Conservation (phyloP, 2,329 filamentous ascomycete species). For the Arthrobotrys pseudoclavata region DNA sequence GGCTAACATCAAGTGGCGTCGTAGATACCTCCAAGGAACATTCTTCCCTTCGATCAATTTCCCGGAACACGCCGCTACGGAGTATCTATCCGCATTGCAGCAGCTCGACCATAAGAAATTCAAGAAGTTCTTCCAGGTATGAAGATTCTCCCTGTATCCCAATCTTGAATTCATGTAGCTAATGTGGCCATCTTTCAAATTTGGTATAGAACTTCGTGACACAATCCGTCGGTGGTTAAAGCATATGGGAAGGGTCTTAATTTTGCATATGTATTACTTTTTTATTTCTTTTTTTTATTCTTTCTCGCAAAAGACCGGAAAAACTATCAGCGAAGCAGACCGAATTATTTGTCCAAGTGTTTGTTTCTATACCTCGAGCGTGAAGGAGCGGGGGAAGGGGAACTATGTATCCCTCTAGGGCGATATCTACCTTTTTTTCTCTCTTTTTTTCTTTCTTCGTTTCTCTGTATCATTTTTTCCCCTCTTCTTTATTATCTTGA, state of each 20-base stretch:
- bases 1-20: not conserved
- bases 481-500: not conserved
- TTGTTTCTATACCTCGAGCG: conserved; percentile 5
- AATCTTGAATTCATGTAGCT: not conserved
- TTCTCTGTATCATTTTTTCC: not conserved
- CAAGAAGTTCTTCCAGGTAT: conserved; percentile 63
- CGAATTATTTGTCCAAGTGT: conserved; percentile 20
- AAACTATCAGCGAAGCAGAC: conserved; percentile 10
- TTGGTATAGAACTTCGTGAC: conserved; percentile 56
- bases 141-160: not conserved
- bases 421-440: conserved; percentile 16
- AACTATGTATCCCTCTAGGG: not conserved
- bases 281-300: conserved; percentile 5
- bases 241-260: not conserved
- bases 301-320: not conserved
- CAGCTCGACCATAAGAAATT: conserved; percentile 62
- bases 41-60: conserved; percentile 63
- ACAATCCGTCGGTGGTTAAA: conserved; percentile 47
- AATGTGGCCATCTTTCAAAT: not conserved
- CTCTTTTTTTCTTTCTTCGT: conserved; percentile 11
- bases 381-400: not conserved
- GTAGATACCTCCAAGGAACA: conserved; percentile 61
- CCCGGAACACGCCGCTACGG: conserved; percentile 60
- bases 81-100: conserved; percentile 61
- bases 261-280: conserved; percentile 9